phyloP scores from a whole-genome alignment of 2,329 filamentous ascomycete genomes.

The Clarireedia sp. region DNA sequence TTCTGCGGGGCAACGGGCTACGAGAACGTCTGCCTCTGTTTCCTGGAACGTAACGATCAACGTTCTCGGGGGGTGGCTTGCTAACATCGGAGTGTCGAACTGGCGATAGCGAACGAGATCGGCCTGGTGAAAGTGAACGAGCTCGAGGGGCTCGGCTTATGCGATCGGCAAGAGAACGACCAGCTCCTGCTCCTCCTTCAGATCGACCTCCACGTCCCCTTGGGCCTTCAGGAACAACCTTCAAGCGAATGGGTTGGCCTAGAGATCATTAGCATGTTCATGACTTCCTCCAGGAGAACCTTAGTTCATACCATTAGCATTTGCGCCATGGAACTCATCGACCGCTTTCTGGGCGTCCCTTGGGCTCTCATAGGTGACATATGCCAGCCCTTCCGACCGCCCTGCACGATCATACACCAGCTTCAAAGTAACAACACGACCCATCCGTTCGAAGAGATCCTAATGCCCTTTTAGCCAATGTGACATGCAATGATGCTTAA shows the following conservation, averaged over 20 bases:
- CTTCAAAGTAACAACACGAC: slow-evolving; percentile 58
- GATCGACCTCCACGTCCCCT: slow-evolving; percentile 36
- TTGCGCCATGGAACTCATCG: slow-evolving; percentile 77
- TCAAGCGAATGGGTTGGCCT: slow-evolving; percentile 75
- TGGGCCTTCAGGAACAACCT: slow-evolving; percentile 50
- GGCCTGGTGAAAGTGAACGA: slow-evolving; percentile 35
- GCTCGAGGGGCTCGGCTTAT: slow-evolving; percentile 40
- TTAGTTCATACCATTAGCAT: slow-evolving; percentile 62
- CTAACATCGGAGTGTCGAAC: slow-evolving; percentile 31
- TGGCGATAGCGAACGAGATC: slow-evolving; percentile 57
- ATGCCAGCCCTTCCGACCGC: slow-evolving; percentile 77
- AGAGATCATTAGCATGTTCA: slow-evolving; percentile 3
- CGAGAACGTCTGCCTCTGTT: slow-evolving; percentile 39
- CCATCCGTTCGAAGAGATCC: slow-evolving; percentile 76
- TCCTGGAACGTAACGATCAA: slow-evolving; percentile 30
- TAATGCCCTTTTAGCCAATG: slow-evolving; percentile 32
- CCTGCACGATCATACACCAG: slow-evolving; percentile 82
- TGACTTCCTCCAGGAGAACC: background rate
- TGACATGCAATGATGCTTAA: background rate
- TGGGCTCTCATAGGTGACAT: slow-evolving; percentile 66
- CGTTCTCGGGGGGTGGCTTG: slow-evolving; percentile 27
- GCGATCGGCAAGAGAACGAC: slow-evolving; percentile 52
- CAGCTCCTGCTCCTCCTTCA: slow-evolving; percentile 48
- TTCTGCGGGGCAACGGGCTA: slow-evolving; percentile 49
- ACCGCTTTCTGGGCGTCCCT: slow-evolving; percentile 69